phyloP scores from a whole-genome alignment of 176 grass and related monocot species.

The Tillandsia fasciculata region DNA sequence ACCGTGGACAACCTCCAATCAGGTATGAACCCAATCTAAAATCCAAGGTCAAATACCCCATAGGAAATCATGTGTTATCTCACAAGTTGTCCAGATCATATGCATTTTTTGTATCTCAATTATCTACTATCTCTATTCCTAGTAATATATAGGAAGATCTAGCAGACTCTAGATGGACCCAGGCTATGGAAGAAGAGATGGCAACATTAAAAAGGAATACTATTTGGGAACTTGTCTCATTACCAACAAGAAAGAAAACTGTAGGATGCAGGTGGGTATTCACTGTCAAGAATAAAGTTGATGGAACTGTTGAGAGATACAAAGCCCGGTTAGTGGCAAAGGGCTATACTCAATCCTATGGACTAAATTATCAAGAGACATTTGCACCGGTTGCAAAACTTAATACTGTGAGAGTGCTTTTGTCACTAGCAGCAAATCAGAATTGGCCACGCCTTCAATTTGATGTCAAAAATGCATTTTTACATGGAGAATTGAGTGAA shows the following conservation, averaged over 20 bases:
- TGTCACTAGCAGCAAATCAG: not conserved
- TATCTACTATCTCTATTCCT: not conserved
- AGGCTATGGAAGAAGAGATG: not conserved
- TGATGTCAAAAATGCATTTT: too few relatives aligned
- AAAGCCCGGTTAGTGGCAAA: conserved; percentile 1
- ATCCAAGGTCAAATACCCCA: not conserved
- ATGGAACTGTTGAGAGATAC: not conserved
- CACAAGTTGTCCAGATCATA: not conserved
- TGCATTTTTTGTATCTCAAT: not conserved
- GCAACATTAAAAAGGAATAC: conserved; percentile 1
- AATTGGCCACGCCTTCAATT: too few relatives aligned
- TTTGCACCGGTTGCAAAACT: conserved; percentile 1
- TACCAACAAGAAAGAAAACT: not conserved
- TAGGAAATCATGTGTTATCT: not conserved
- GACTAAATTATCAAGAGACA: conserved; percentile 6
- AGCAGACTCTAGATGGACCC: not conserved
- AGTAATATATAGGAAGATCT: not conserved
- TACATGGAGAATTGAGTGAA: not conserved
- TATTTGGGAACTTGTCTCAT: not conserved
- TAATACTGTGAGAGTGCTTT: not conserved
- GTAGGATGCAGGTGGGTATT: not conserved
- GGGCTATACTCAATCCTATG: conserved; percentile 1
- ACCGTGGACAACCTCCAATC: too few relatives aligned
- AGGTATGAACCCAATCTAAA: too few relatives aligned
- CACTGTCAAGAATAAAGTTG: not conserved